Evolutionary conservation across 768 basidiomycete species (phyloP).

Genomic region (Leccinum olivaceopallidum): DNA sequence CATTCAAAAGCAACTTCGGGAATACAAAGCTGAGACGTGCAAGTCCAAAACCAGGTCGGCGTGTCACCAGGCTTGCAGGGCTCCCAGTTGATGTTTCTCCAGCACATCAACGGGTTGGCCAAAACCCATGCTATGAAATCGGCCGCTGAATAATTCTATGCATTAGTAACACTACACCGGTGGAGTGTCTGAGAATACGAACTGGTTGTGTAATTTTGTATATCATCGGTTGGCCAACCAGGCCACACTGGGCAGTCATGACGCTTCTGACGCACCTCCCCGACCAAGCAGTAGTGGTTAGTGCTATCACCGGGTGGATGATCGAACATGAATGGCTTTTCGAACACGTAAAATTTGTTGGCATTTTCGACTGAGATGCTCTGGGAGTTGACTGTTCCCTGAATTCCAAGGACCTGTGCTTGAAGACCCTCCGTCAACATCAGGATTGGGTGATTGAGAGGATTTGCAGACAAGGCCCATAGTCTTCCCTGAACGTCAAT

Average conservation of each 20-base stretch:
- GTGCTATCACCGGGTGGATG: neutral
- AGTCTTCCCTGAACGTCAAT: constrained; percentile 12
- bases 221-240: constrained; percentile 5
- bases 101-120: neutral
- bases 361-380: constrained; percentile 1
- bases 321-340: constrained; percentile 4
- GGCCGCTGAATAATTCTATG: neutral
- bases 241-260: constrained; percentile 1
- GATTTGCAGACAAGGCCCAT: neutral
- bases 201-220: constrained; percentile 1
- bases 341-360: constrained; percentile 10
- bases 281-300: constrained; percentile 8
- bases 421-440: neutral
- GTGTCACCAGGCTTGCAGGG: neutral
- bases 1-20: neutral
- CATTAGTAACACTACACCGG: too few species aligned
- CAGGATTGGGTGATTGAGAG: neutral
- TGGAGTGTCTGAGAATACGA: neutral
- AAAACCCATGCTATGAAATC: constrained; percentile 1
- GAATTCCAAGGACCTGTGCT: neutral
- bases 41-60: neutral
- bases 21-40: neutral
- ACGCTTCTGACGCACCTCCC: constrained; percentile 15
- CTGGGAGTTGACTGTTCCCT: neutral
- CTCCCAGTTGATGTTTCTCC: constrained; percentile 4